Base-by-base conservation (phyloP, 1,284 basidiomycete species). In the Sparassis latifolia region DNA sequence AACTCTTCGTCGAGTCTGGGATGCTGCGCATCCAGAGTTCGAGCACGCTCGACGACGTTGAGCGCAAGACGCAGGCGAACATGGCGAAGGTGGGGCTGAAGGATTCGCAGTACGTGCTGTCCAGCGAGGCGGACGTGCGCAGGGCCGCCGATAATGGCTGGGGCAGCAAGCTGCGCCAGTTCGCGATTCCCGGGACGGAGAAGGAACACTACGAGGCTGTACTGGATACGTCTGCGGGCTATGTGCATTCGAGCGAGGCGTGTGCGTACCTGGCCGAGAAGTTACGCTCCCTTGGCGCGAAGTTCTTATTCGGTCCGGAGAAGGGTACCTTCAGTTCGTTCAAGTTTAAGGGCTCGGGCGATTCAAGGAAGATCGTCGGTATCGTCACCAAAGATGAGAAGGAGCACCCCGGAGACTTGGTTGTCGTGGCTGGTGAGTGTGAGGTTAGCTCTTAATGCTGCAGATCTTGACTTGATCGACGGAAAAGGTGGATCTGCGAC, bases 11-110 rank as follows among this genome's bases (percentile, higher is more conserved):
- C 30, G 51, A 49, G 44, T 52, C 51, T 5, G 51, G 44, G 3
- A 52, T 52, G 51, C 30, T 52, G 32, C 51, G 51, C 20, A 47
- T 52, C 31, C 51, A 52, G 43, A 47, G 45, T 42, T 49, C 51
- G 10, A 45, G 40, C 43, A 9, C 42, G 6, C 39, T 52, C 27
- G 44, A 47, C 35, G 47, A 45, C 10, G 39, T 45, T 35, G 51
- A 52, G 44, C 32, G 38, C 27, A 28, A 49, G 51, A 52, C 51
- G 12, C 44, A 49, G 10, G 47, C 31, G 28, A 52, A 52, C 38
- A 49, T 49, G 47, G 46, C 47, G 29, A 38, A 31, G 40, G 51
- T 49, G 47, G 51, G 51, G 20, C 44, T 52, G 10, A 32, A 47
- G n/a, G 51, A 52, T 37, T 49, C 51, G 9, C 51, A 52, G 29